Evolutionary conservation across 768 basidiomycete species (phyloP).

Genomic region (Pleurotus citrinopileatus): DNA sequence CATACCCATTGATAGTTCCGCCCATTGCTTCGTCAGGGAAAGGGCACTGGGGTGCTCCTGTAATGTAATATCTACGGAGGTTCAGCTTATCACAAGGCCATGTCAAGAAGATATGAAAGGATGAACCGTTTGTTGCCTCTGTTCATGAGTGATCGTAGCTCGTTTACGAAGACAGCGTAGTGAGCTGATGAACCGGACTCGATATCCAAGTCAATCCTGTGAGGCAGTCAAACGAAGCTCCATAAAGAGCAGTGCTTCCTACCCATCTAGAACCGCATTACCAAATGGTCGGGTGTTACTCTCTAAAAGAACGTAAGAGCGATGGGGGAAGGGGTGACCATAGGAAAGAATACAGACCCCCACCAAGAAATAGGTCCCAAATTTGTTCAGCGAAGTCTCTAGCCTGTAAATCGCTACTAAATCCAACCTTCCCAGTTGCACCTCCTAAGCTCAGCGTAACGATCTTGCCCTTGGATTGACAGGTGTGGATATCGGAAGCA

Average conservation of each 20-base stretch:
- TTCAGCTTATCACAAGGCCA: background rate
- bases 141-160: slow-evolving; percentile 45
- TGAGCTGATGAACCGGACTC: slow-evolving; percentile 54
- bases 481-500: slow-evolving; percentile 57
- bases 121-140: slow-evolving; percentile 47
- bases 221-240: background rate
- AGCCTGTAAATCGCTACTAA: slow-evolving; percentile 52
- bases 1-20: slow-evolving; percentile 42
- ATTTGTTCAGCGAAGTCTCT: slow-evolving; percentile 53
- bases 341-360: slow-evolving; percentile 15
- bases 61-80: slow-evolving; percentile 54
- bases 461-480: slow-evolving; percentile 60
- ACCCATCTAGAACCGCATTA: slow-evolving; percentile 68
- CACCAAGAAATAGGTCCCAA: slow-evolving; percentile 70
- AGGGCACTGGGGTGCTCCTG: slow-evolving; percentile 62
- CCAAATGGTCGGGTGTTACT: slow-evolving; percentile 62
- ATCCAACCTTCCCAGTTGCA: slow-evolving; percentile 54
- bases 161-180: slow-evolving; percentile 52
- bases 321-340: background rate
- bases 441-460: slow-evolving; percentile 55
- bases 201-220: slow-evolving; percentile 66
- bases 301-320: slow-evolving; percentile 18
- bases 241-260: slow-evolving; percentile 9
- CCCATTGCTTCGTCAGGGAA: slow-evolving; percentile 67
- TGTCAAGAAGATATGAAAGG: background rate